Evolutionary conservation across 2,329 filamentous ascomycete genomes (phyloP).

Genomic region (Lachnum nothofagi): DNA sequence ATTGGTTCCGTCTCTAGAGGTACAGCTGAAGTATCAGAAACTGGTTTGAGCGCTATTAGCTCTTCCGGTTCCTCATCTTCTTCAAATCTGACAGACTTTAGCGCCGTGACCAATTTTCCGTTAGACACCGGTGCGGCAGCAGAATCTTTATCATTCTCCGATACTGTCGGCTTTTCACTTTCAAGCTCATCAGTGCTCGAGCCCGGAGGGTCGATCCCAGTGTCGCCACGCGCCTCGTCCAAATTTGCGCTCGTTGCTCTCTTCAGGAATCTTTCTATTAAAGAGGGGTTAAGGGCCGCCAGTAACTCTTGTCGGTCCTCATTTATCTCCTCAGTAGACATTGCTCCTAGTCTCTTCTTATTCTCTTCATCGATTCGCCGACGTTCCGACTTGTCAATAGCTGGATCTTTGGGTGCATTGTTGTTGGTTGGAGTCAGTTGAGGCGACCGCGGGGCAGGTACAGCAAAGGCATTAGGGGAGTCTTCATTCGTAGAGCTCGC

Average conservation of each 20-base stretch:
- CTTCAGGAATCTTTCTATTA: conserved; percentile 69
- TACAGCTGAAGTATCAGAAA: conserved; percentile 31
- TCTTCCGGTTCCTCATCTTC: conserved; percentile 36
- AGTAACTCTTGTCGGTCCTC: conserved; percentile 77
- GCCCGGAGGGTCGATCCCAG: conserved; percentile 20
- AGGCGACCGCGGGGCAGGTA: conserved; percentile 13
- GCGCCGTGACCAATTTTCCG: conserved; percentile 34
- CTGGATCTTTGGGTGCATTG: conserved; percentile 22
- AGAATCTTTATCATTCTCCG: conserved; percentile 5
- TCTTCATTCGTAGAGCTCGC: conserved; percentile 8
- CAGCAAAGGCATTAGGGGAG: conserved; percentile 19
- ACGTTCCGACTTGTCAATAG: conserved; percentile 53
- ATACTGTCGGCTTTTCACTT: not conserved
- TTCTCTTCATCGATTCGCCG: conserved; percentile 80
- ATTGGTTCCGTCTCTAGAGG: conserved; percentile 51
- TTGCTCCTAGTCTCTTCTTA: conserved; percentile 62
- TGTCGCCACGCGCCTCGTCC: conserved; percentile 31
- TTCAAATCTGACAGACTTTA: conserved; percentile 38
- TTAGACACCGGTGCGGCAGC: conserved; percentile 22
- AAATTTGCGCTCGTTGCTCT: conserved; percentile 30
- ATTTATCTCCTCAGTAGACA: conserved; percentile 79
- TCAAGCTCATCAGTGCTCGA: not conserved
- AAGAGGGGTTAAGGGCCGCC: conserved; percentile 64
- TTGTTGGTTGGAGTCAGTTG: conserved; percentile 18
- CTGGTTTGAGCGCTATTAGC: conserved; percentile 38